phyloP scores from a whole-genome alignment of 208 protist species.

The Leishmania aethiopica region DNA sequence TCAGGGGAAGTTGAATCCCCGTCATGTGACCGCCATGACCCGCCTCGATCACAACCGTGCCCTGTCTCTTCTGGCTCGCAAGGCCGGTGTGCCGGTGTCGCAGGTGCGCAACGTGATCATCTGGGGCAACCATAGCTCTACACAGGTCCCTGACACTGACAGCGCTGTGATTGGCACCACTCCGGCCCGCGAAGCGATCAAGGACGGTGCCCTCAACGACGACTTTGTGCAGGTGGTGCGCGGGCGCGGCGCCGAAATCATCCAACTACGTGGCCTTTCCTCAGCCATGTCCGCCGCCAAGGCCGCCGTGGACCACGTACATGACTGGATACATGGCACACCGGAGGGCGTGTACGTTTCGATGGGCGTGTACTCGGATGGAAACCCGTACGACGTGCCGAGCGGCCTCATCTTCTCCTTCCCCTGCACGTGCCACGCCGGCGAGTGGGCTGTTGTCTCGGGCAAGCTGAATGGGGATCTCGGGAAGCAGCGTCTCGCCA shows the following conservation, averaged over 20 bases:
- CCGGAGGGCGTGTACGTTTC: constrained; percentile 75
- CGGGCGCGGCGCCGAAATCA: constrained; percentile 92
- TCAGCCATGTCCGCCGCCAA: constrained; percentile 95
- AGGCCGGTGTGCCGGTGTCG: constrained; percentile 54
- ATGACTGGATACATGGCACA: constrained; percentile 74
- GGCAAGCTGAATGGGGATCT: constrained; percentile 40
- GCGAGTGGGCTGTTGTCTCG: constrained; percentile 87
- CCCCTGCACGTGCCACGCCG: constrained; percentile 86
- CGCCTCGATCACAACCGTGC: constrained; percentile 97
- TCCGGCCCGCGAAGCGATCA: constrained; percentile 53
- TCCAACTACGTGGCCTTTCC: constrained; percentile 83
- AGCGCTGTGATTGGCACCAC: constrained; percentile 68
- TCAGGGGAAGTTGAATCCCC: constrained; percentile 65
- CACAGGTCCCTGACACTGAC: constrained; percentile 93
- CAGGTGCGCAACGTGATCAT: constrained; percentile 93
- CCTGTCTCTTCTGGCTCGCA: constrained; percentile 80
- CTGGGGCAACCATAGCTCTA: constrained; percentile 97
- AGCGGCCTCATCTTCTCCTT: constrained; percentile 95
- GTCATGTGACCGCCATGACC: constrained; percentile 96
- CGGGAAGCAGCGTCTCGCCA: constrained; percentile 38
- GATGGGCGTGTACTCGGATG: constrained; percentile 94
- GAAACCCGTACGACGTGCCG: constrained; percentile 90
- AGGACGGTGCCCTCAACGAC: constrained; percentile 72
- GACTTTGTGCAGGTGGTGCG: constrained; percentile 91
- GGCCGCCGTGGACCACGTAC: constrained; percentile 70